Evolutionary conservation across 768 basidiomycete species (phyloP), one percentile per base, ranked within the genome.

Genomic region (Symmetrospora coprosmae): DNA sequence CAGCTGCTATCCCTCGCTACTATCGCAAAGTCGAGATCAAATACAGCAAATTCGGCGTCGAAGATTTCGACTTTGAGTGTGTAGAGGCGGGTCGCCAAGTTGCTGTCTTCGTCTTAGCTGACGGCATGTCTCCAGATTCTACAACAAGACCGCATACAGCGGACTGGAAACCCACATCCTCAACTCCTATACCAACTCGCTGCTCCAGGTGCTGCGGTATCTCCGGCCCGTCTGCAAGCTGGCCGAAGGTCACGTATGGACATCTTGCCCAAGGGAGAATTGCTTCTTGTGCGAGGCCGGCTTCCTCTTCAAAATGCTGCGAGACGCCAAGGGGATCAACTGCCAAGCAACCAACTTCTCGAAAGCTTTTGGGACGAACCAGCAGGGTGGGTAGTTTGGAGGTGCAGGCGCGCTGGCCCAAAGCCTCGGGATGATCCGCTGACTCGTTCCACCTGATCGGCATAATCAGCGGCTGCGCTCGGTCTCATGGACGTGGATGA

Each of bases 281-380:
- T 99, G 92, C 71, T 75, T 97, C 8, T 74, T 96, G 0, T 97
- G 94, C 72, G 92, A 99, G 72, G 77, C 92, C 27, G 94, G 92
- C 1, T 97, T 97, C 69, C 80, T 92, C 25, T 84, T 83, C 60
- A 80, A 88, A 30, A 99, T 97, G 92, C 77, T 99, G 34, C 88
- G 92, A 72, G 91, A 97, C 68, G 92, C 94, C 0, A 78, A 77
- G 37, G 94, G 94, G 0, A 86, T 79, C 19, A 97, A 99, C 66
- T 96, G 92, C 68, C 92, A 97, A 71, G 82, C 90, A 4, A 90
- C 85, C 72, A 99, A 99, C 72, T 99, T 96, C 67, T 97, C 90
- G 71, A 85, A 88, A 72, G 85, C 89, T 2, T 86, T 96, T 43
- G 84, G 86, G 17, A 82, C 87, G 2, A 79, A 90, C 31, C 85